A percentile compares a stretch with the other conserved stretches of the same genome.
phyloP scores from a whole-genome alignment of 305 asterid species.

The Fraxinus paxiana region DNA sequence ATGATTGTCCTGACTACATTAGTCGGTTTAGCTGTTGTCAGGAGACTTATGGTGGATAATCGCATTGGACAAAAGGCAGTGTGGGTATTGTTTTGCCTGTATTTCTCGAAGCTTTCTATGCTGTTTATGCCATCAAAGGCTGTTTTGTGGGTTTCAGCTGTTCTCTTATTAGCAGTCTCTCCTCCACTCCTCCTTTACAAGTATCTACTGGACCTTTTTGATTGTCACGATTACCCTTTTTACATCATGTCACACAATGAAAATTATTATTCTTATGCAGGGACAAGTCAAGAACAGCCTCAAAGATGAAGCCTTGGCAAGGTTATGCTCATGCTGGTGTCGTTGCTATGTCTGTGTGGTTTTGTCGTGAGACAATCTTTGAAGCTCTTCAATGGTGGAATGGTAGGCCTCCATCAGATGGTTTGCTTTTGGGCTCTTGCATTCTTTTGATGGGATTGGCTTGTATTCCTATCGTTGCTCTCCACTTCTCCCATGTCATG shows the following conservation, averaged over 20 bases:
- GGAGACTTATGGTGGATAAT: conserved; percentile 75
- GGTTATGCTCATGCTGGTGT: conserved; percentile 86
- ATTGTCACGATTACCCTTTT: conserved; percentile 5
- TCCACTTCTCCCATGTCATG: conserved; percentile 95
- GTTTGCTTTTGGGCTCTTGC: conserved; percentile 86
- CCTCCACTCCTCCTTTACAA: conserved; percentile 96
- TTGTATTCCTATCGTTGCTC: conserved; percentile 83
- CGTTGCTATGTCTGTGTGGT: conserved; percentile 88
- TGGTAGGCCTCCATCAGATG: conserved; percentile 97
- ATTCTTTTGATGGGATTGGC: conserved; percentile 81
- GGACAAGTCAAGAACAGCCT: conserved; percentile 75
- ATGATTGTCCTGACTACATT: conserved; percentile 88
- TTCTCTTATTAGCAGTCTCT: conserved; percentile 85
- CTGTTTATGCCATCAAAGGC: conserved; percentile 81
- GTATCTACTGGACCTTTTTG: conserved; percentile 41
- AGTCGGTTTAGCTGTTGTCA: conserved; percentile 81
- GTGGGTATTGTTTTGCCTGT: conserved; percentile 89
- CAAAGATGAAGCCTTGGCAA: conserved; percentile 97
- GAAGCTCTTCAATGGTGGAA: conserved; percentile 99
- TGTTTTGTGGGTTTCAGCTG: conserved; percentile 89
- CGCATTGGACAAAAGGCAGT: conserved; percentile 82
- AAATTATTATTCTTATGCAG: conserved; percentile 48
- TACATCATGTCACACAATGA: neutral
- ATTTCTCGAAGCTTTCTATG: conserved; percentile 78
- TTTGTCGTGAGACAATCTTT: conserved; percentile 88